A percentile compares a stretch with the other conserved stretches of the same genome.
Evolutionary conservation across 2,329 filamentous ascomycete genomes (phyloP).

Genomic region (Harringtonia aguacate): DNA sequence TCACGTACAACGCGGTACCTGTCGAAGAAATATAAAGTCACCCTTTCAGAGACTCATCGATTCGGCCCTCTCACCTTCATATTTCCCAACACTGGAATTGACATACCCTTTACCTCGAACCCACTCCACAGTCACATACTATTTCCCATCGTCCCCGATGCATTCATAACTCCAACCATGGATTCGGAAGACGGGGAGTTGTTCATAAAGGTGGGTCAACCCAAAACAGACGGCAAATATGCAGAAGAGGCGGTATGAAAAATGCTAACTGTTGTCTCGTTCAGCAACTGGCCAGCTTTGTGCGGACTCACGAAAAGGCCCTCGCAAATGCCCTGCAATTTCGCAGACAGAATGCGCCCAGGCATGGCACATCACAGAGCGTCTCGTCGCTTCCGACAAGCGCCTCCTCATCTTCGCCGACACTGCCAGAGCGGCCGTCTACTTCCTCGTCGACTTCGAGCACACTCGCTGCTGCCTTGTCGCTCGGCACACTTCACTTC

Average conservation of each 20-base stretch:
- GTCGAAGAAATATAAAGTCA: slow-evolving; percentile 2
- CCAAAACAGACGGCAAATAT: slow-evolving; percentile 15
- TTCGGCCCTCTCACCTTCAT: background rate
- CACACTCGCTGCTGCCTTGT: slow-evolving; percentile 74
- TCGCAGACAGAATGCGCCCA: slow-evolving; percentile 57
- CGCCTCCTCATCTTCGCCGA: slow-evolving; percentile 33
- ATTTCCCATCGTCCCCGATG: slow-evolving; percentile 27
- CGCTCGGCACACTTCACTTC: slow-evolving; percentile 75
- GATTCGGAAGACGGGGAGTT: slow-evolving; percentile 82
- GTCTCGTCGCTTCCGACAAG: slow-evolving; percentile 42
- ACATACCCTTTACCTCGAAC: slow-evolving; percentile 7
- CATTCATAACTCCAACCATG: slow-evolving; percentile 49
- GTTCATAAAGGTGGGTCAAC: slow-evolving; percentile 62
- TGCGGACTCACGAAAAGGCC: slow-evolving; percentile 94
- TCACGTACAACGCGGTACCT: slow-evolving; percentile 5
- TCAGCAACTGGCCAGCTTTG: slow-evolving; percentile 93
- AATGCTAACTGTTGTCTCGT: too few relatives aligned
- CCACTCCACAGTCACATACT: slow-evolving; percentile 4
- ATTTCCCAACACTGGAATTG: background rate
- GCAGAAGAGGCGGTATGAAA: too few relatives aligned
- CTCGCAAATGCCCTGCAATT: slow-evolving; percentile 91
- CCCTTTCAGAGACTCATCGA: too few relatives aligned
- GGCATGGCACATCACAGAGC: slow-evolving; percentile 59
- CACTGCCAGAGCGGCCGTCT: slow-evolving; percentile 49
- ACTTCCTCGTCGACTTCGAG: slow-evolving; percentile 61